These are phyloP conservation scores for Penicillium sp. DNA, from an alignment of 2,329 filamentous ascomycete genomes.

Conservation along the genomic window DNA sequence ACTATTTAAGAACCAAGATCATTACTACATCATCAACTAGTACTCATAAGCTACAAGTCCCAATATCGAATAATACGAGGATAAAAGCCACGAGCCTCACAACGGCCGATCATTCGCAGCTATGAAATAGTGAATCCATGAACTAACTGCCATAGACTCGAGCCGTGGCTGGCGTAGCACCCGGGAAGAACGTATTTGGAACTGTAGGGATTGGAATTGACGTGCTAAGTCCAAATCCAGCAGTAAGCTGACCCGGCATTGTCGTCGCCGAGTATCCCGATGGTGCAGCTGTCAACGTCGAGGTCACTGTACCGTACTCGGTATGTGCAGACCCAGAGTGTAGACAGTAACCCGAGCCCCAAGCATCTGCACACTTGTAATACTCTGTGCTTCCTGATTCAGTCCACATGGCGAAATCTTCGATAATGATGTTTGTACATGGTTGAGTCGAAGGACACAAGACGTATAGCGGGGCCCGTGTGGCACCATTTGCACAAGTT, in stretches of 20 bases:
- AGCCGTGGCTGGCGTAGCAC: constrained; percentile 36
- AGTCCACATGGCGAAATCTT: constrained; percentile 57
- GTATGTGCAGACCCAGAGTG: constrained; percentile 33
- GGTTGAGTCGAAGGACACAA: constrained; percentile 58
- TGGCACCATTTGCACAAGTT: constrained; percentile 54
- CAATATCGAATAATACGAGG: neutral
- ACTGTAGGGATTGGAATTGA: constrained; percentile 36
- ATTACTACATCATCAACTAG: neutral
- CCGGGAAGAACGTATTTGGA: constrained; percentile 38
- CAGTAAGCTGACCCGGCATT: constrained; percentile 33
- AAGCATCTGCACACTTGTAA: constrained; percentile 58
- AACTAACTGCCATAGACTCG: constrained; percentile 17
- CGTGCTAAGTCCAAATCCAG: constrained; percentile 31
- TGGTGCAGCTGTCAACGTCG: constrained; percentile 32
- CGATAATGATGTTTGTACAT: constrained; percentile 59
- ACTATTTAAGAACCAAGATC: neutral
- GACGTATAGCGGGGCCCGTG: constrained; percentile 60
- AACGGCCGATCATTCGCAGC: neutral
- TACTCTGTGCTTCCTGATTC: constrained; percentile 33
- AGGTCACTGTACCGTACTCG: constrained; percentile 30
- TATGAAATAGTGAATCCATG: neutral
- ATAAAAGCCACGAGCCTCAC: no score
- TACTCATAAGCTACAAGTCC: neutral
- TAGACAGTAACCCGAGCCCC: constrained; percentile 56
- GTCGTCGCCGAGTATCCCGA: constrained; percentile 35